Base-by-base conservation (phyloP, 306 rosid species). In the Prunus padus region DNA sequence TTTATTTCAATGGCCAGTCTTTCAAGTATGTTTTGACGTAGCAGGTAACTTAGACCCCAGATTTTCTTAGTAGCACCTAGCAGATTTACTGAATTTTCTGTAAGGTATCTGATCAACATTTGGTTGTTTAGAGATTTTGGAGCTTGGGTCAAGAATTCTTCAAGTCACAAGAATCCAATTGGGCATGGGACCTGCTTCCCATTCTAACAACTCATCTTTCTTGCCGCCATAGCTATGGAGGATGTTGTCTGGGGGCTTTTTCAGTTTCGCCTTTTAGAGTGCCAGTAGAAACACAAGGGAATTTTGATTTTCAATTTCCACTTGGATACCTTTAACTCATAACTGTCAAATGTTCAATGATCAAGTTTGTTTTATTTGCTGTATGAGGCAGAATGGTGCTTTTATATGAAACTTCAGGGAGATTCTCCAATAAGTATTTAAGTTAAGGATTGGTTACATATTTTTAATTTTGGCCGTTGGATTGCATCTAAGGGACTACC, bases 321-420 rank as follows among this genome's bases (percentile, higher is more conserved):
- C 26, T 11, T 0, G 33, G 6, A 59, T 59, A 25, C 3, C 8
- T 25, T 57, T 59, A 59, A 25, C 13, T 16, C 37, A 20, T 4
- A 23, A 25, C 8, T 25, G 33, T 59, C 14, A 59, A 59, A n/a
- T 59, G 14, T 22, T 51, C 44, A 10, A 30, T 70, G 46, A 37
- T 49, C 11, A n/a, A 5, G 40, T 69, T 51, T 59, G 64, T 19
- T 4, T 70, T 5, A 11, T 10, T 52, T 71, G 30, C 47, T 31
- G 11, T 1, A 2, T 54, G 12, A 56, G 56, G 18, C 26, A 20
- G 19, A 12, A 25, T 59, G 19, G 64, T 42, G 42, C 67, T 40
- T 61, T 22, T 65, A 30, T 14, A 54, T 72, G 56, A 71, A 71
- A 45, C 64, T 23, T 74, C 56, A 33, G n/a, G n/a, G n/a, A n/a